Conservation (phyloP, 345 rosid genomes). For the Sonneratia caseolaris region DNA sequence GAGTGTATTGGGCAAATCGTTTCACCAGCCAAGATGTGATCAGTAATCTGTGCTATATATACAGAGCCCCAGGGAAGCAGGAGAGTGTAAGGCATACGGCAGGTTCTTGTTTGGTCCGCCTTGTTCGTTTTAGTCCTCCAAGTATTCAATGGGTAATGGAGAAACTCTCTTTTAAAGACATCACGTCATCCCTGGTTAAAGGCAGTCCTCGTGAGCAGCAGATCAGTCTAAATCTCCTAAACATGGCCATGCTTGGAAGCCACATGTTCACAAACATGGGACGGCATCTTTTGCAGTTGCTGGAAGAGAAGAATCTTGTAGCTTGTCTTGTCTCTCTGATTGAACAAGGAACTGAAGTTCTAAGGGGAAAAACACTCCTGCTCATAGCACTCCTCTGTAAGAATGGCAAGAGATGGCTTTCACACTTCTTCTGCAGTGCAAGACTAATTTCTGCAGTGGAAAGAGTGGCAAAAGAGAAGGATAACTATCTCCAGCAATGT, state of each 20-base stretch:
- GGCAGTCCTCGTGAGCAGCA: slow-evolving; percentile 93
- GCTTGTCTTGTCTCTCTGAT: slow-evolving; percentile 63
- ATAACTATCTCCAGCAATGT: slow-evolving; percentile 62
- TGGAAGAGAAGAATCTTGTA: slow-evolving; percentile 76
- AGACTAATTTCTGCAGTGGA: slow-evolving; percentile 74
- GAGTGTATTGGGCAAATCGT: slow-evolving; percentile 75
- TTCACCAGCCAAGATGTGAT: slow-evolving; percentile 87
- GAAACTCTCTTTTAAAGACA: slow-evolving; percentile 73
- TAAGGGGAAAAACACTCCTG: slow-evolving; percentile 71
- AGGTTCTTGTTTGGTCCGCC: slow-evolving; percentile 95
- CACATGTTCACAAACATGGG: slow-evolving; percentile 63
- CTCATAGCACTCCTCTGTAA: slow-evolving; percentile 83
- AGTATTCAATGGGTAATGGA: slow-evolving; percentile 68
- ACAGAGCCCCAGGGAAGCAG: slow-evolving; percentile 79
- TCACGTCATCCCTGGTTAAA: slow-evolving; percentile 63
- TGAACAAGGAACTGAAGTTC: slow-evolving; percentile 85
- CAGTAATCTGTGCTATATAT: slow-evolving; percentile 75
- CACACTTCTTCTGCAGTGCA: slow-evolving; percentile 67
- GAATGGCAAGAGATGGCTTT: slow-evolving; percentile 72
- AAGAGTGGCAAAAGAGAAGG: slow-evolving; percentile 84
- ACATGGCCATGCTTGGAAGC: slow-evolving; percentile 76
- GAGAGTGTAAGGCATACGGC: slow-evolving; percentile 94
- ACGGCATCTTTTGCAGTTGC: slow-evolving; percentile 54
- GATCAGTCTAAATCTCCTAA: slow-evolving; percentile 76
- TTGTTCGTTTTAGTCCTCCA: slow-evolving; percentile 75